Evolutionary conservation across 345 rosid species (phyloP), one percentile per base, ranked within the genome.

Genomic region (Eutrema heterophyllum): DNA sequence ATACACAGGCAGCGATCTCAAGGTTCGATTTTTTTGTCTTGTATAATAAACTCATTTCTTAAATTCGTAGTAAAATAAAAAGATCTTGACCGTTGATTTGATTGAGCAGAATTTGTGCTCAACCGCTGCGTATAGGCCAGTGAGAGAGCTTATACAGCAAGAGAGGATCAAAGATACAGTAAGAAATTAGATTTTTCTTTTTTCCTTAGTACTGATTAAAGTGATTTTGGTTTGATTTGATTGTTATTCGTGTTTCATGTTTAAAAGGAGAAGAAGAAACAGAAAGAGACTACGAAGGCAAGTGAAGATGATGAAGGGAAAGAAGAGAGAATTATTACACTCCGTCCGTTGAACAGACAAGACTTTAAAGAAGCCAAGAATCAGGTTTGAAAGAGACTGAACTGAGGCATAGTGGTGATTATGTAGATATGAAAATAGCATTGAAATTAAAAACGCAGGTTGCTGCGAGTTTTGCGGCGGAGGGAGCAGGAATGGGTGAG

Each of bases 101-200:
- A 9, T 32, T 56, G 56, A 65, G 77, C 81, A 92, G 97, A 89
- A 88, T 75, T 73, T 92, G 14, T 92, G 97, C 78, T 83, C 92
- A n/a, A 92, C 97, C 18, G 97, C 97, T 46, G 96, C 96, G 12
- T 92, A 89, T 79, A 78, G 91, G 48, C 96, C 92, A 4, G 92
- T 92, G 40, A 85, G 97, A 70, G 94, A 92, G 83, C 83, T 92
- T 44, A 89, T 92, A 74, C 85, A 86, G 48, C 89, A 92, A 71
- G 97, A 89, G 69, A 81, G 92, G 73, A 67, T 79, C n/a, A 92
- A 88, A 84, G 97, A 80, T 68, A 36, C 73, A 75, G 97, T 86
- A 50, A 76, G 83, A 35, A 27, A 6, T 13, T 33, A 30, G 5
- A 32, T 3, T 1, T 45, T 57, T 63, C 13, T 26, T 3, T 9